These are phyloP conservation scores for Tuber melanosporum DNA, from an alignment of 495 filamentous ascomycete genomes.

Conservation along the genomic window DNA sequence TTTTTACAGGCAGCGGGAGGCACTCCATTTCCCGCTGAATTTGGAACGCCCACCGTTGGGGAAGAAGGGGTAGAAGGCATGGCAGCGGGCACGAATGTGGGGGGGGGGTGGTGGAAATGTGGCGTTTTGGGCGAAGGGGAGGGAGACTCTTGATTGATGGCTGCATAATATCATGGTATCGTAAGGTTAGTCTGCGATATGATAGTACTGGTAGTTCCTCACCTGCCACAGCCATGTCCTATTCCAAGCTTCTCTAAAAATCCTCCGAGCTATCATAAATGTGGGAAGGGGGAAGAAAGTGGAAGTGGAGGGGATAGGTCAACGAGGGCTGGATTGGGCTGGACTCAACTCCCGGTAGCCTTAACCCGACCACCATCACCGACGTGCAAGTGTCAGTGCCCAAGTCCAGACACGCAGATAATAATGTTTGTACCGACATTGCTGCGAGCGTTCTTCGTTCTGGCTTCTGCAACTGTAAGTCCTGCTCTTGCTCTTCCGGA, in stretches of 20 bases:
- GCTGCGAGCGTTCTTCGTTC: background rate
- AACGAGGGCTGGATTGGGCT: background rate
- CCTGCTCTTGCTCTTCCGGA: background rate
- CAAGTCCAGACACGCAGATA: background rate
- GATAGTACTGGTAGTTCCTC: background rate
- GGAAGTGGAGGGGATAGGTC: background rate
- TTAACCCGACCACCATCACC: background rate
- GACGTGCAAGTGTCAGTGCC: background rate
- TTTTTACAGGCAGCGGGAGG: background rate
- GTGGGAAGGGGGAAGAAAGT: background rate
- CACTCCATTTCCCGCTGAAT: background rate
- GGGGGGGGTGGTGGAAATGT: background rate
- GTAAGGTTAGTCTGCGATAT: background rate
- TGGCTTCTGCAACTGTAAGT: background rate
- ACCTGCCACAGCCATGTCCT: background rate
- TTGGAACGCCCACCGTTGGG: background rate
- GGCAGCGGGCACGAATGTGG: background rate
- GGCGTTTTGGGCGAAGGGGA: background rate
- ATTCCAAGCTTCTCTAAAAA: background rate
- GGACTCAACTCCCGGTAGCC: background rate
- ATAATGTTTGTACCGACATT: background rate
- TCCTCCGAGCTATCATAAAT: background rate
- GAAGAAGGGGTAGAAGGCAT: background rate
- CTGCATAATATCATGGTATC: background rate
- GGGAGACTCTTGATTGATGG: background rate